phyloP scores from a whole-genome alignment of 805 yeast species.

The Cyberlindnera saturnus region DNA sequence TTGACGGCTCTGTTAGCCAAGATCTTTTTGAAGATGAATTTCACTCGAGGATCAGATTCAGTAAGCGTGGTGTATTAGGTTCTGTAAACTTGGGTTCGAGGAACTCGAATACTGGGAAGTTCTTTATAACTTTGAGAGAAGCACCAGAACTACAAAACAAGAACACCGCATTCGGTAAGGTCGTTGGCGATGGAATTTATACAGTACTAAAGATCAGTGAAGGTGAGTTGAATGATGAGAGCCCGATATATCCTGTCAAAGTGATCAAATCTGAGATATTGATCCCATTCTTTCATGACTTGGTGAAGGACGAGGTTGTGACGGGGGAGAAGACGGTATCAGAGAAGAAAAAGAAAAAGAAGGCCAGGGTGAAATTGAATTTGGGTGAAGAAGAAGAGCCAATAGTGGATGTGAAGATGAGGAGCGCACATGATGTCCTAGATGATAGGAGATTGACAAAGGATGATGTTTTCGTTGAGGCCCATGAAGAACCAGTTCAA shows the following conservation, averaged over 20 bases:
- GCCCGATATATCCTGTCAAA: conserved; percentile 47
- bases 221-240: conserved; percentile 36
- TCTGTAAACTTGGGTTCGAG: conserved; percentile 33
- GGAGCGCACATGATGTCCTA: conserved; percentile 35
- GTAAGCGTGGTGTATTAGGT: conserved; percentile 50
- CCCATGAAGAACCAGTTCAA: neutral
- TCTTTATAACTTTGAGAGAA: conserved; percentile 45
- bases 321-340: neutral
- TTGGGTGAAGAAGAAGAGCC: conserved; percentile 24
- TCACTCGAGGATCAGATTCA: conserved; percentile 45
- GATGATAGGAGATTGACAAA: conserved; percentile 21
- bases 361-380: conserved; percentile 30
- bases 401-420: conserved; percentile 28
- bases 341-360: conserved; percentile 19
- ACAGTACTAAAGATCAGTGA: conserved; percentile 44
- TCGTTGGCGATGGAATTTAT: conserved; percentile 51
- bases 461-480: neutral
- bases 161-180: conserved; percentile 49
- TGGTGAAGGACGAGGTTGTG: conserved; percentile 17
- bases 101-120: conserved; percentile 31
- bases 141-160: conserved; percentile 37
- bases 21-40: conserved; percentile 35
- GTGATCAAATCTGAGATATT: conserved; percentile 37
- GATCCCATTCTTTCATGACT: conserved; percentile 43
- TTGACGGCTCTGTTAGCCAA: conserved; percentile 25